phyloP scores from a whole-genome alignment of 1,284 basidiomycete species.

The Sphagnurus paluster region DNA sequence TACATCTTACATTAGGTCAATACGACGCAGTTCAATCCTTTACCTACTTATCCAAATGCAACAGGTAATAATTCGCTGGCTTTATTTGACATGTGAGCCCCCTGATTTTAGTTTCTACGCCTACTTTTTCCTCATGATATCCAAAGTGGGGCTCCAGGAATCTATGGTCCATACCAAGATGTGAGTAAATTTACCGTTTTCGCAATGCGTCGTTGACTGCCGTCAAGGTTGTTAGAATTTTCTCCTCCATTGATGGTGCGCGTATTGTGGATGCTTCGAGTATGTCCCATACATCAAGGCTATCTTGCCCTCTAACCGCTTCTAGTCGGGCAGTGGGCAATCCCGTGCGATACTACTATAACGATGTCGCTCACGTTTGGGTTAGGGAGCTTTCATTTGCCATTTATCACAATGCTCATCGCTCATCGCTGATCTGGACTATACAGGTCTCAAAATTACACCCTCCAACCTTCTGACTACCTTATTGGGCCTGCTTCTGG shows the following conservation, averaged over 20 bases:
- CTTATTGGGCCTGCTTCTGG: constrained; percentile 72
- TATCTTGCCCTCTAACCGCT: neutral
- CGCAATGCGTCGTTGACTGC: constrained; percentile 1
- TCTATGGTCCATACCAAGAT: constrained; percentile 82
- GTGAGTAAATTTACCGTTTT: constrained; percentile 38
- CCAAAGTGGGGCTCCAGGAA: constrained; percentile 78
- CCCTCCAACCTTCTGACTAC: constrained; percentile 80
- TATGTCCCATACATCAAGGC: constrained; percentile 25
- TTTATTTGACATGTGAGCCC: constrained; percentile 70
- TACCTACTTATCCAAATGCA: constrained; percentile 66
- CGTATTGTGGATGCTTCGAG: constrained; percentile 68
- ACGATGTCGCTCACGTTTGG: constrained; percentile 77
- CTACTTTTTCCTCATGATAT: constrained; percentile 12
- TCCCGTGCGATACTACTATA: constrained; percentile 73
- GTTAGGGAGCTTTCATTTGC: constrained; percentile 44
- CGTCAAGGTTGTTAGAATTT: constrained; percentile 68
- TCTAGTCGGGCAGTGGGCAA: constrained; percentile 74
- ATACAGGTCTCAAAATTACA: constrained; percentile 57
- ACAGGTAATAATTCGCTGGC: constrained; percentile 65
- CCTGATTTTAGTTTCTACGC: neutral
- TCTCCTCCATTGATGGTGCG: constrained; percentile 59
- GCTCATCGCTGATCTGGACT: constrained; percentile 1
- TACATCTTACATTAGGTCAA: constrained; percentile 51
- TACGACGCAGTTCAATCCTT: constrained; percentile 51
- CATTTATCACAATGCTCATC: constrained; percentile 6